Conservation (phyloP, 2,329 filamentous ascomycete species). For the Fusarium marasasianum region DNA sequence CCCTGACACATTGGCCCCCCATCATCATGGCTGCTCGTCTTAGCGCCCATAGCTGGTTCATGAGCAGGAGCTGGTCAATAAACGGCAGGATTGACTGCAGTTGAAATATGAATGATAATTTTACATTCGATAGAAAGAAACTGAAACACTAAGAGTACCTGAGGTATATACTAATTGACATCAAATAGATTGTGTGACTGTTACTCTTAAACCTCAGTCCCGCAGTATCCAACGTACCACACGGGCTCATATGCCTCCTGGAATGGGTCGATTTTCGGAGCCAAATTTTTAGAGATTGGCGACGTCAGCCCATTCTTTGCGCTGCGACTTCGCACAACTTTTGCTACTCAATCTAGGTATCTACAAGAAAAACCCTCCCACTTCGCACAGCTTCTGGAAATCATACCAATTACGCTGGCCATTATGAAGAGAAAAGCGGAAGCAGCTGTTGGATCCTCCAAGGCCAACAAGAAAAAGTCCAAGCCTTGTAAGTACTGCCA, state of each 20-base stretch:
- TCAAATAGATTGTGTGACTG: background rate
- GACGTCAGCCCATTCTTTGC: constrained; percentile 44
- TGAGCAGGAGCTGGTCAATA: background rate
- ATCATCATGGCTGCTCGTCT: constrained; percentile 30
- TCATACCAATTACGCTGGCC: constrained; percentile 31
- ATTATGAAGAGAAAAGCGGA: constrained; percentile 70
- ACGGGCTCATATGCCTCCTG: constrained; percentile 4
- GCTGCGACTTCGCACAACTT: constrained; percentile 25
- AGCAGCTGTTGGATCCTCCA: constrained; percentile 54
- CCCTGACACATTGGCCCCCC: constrained; percentile 15
- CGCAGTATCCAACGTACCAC: constrained; percentile 7
- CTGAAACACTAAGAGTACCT: background rate
- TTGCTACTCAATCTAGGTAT: background rate
- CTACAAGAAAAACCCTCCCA: constrained; percentile 1
- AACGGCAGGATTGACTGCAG: background rate
- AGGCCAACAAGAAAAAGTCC: constrained; percentile 62
- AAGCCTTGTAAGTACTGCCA: constrained; percentile 54
- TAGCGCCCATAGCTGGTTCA: constrained; percentile 17
- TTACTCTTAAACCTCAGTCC: background rate
- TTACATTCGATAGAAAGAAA: background rate
- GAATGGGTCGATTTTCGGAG: constrained; percentile 44
- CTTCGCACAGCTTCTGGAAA: constrained; percentile 4
- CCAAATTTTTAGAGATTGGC: constrained; percentile 38
- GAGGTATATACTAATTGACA: background rate
- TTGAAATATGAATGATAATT: background rate